These are phyloP conservation scores for Platanus orientalis DNA, from an alignment of 164 flowering plant genomes.

Conservation along the genomic window DNA sequence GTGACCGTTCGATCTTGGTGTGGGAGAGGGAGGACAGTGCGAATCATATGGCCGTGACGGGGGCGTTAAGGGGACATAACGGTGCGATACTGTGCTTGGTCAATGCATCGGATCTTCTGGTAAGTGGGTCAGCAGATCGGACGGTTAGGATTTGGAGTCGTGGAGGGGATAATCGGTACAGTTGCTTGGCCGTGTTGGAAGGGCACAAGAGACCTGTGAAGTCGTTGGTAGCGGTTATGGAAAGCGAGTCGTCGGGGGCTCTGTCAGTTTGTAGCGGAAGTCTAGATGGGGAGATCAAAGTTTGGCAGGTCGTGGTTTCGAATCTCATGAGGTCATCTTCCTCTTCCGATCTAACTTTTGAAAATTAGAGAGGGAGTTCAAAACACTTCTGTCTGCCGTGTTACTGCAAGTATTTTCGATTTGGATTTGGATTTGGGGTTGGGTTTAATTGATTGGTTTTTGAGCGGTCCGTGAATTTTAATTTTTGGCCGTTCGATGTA, in stretches of 20 bases:
- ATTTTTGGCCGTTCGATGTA: too few species aligned
- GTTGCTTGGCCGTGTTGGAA: conserved; percentile 54
- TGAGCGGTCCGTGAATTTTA: too few species aligned
- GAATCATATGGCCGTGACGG: conserved; percentile 57
- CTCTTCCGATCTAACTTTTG: not conserved
- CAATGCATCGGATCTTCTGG: conserved; percentile 42
- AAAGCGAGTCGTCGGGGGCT: conserved; percentile 14
- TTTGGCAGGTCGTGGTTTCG: conserved; percentile 49
- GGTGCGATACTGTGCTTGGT: conserved; percentile 63
- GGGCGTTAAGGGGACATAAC: conserved; percentile 71
- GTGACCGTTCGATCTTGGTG: conserved; percentile 83
- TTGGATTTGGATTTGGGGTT: too few species aligned
- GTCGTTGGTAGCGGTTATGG: conserved; percentile 52
- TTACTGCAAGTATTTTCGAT: too few species aligned
- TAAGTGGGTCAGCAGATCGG: conserved; percentile 90
- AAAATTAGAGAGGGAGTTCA: too few species aligned
- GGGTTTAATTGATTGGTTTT: too few species aligned
- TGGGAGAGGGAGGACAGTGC: conserved; percentile 91
- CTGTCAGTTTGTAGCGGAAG: conserved; percentile 60
- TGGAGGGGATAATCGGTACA: conserved; percentile 30
- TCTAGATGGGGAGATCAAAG: conserved; percentile 69
- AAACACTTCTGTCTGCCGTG: too few species aligned
- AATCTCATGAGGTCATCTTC: conserved; percentile 2
- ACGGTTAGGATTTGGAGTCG: conserved; percentile 85
- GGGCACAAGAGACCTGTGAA: conserved; percentile 68